phyloP scores from a whole-genome alignment of 441 rosid species.

The Lepidium campestre region DNA sequence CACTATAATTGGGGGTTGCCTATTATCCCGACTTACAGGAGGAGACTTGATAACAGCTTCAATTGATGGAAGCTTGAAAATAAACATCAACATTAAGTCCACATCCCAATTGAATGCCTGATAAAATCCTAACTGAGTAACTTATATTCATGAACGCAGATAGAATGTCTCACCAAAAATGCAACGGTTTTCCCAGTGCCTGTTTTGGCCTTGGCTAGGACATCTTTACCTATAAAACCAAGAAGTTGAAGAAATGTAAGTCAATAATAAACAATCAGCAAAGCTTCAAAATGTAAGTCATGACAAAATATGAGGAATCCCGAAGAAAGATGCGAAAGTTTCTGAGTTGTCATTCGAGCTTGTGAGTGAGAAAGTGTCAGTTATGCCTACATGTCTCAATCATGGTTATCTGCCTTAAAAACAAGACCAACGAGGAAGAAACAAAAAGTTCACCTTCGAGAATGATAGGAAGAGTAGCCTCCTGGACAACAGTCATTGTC shows the following conservation, averaged over 20 bases:
- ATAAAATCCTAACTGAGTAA: background rate
- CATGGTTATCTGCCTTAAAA: background rate
- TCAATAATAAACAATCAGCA: background rate
- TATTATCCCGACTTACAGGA: conserved; percentile 52
- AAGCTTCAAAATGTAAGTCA: background rate
- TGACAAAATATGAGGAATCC: background rate
- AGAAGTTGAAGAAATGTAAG: background rate
- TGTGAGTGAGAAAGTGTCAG: background rate
- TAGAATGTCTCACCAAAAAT: conserved; percentile 27
- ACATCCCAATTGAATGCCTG: background rate
- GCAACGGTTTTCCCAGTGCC: conserved; percentile 98
- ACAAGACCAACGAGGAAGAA: background rate
- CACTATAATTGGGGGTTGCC: conserved; percentile 65
- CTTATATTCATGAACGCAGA: background rate
- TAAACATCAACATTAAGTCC: conserved; percentile 14
- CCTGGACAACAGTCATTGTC: conserved; percentile 91
- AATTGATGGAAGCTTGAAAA: conserved; percentile 80
- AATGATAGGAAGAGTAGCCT: conserved; percentile 78
- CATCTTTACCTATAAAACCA: conserved; percentile 75
- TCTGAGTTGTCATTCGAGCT: background rate
- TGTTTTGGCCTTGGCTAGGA: conserved; percentile 68
- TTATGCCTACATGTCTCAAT: background rate
- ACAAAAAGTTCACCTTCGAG: conserved; percentile 52
- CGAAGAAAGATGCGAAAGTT: background rate
- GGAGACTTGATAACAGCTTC: conserved; percentile 71